Percentiles rank a stretch among this genome's conserved stretches.
These are phyloP conservation scores for Leccinum subtestaceum DNA, from an alignment of 768 basidiomycete genomes.

Conservation along the genomic window DNA sequence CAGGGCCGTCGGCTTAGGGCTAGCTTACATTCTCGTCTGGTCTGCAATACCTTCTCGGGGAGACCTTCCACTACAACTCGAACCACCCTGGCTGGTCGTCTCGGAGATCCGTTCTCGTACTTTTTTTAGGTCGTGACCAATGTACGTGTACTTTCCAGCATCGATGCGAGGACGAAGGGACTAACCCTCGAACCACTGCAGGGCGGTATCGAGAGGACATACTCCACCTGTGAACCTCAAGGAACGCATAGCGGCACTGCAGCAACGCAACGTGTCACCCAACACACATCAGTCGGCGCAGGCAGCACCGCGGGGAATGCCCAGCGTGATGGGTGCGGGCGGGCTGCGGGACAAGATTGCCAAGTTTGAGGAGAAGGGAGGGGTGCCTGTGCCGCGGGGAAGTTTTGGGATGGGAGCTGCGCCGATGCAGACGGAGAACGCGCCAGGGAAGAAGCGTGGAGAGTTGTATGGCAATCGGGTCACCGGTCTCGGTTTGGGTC, in stretches of 20 bases:
- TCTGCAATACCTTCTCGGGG: conserved; percentile 3
- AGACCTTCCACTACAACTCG: conserved; percentile 7
- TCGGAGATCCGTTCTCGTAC: conserved; percentile 8
- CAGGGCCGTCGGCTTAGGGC: conserved; percentile 5
- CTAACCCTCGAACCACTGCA: conserved; percentile 20
- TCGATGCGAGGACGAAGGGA: neutral
- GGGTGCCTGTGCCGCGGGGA: conserved; percentile 69
- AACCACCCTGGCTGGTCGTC: conserved; percentile 25
- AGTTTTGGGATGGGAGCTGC: conserved; percentile 68
- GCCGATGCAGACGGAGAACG: conserved; percentile 50
- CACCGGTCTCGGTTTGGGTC: conserved; percentile 27
- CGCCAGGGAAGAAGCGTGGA: conserved; percentile 48
- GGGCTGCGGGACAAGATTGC: conserved; percentile 69
- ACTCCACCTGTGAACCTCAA: conserved; percentile 55
- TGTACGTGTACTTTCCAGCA: conserved; percentile 18
- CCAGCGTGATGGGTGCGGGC: conserved; percentile 24
- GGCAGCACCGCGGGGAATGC: conserved; percentile 29
- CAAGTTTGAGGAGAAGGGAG: conserved; percentile 76
- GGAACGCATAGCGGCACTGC: conserved; percentile 80
- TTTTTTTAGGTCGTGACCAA: conserved; percentile 11
- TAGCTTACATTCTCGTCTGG: conserved; percentile 7
- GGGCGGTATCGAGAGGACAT: conserved; percentile 28
- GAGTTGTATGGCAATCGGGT: conserved; percentile 78
- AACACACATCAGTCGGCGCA: conserved; percentile 33
- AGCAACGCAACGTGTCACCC: conserved; percentile 47